Evolutionary conservation across 2,329 filamentous ascomycete species (phyloP), one percentile per base, ranked within the genome.

Genomic region (Teratosphaeria zuluensis): DNA sequence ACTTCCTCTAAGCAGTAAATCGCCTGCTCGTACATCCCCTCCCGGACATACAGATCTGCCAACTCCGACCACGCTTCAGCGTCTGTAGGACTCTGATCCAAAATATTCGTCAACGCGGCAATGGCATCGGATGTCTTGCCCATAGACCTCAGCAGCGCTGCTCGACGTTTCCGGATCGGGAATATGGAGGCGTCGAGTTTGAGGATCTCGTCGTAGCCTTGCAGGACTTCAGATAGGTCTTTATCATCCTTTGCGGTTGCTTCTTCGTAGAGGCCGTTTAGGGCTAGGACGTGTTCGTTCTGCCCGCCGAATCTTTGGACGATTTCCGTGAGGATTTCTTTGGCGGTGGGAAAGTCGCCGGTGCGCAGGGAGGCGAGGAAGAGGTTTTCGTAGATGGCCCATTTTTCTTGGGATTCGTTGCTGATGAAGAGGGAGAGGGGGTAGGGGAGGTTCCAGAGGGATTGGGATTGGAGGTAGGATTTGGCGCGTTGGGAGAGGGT

Each of bases 51-150:
- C 61, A 96, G 76, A 70, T 96, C 90, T 56, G 89, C 84, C 65
- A 97, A 79, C 76, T 99, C 94, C 56, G 90, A 84, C 94, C 94
- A 99, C 9, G 89, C 86, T 77, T 99, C 94, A 5, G 87, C 86
- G 76, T 99, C 94, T 1, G 89, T 96, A 1, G 94, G 92, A 57
- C 86, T 88, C 61, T 87, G 85, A 69, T 95, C 88, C 53, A 99
- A 77, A 31, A 97, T 80, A 58, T 85, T 81, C 62, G 86, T 84
- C 59, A 97, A 76, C 31, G 87, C 85, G 33, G 83, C 76, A 52
- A 92, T 88, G 0, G 94, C 89, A 63, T 96, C 90, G 1, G 81
- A 68, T 1, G 78, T 77, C 67, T 84, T 85, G 32, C 84, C 85
- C 73, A 95, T 80, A 31, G 87, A 88, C 65, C 85, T 84, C 59